Evolutionary conservation across 2,329 filamentous ascomycete species (phyloP), one percentile per base, ranked within the genome.

Genomic region (Biscogniauxia sp.): DNA sequence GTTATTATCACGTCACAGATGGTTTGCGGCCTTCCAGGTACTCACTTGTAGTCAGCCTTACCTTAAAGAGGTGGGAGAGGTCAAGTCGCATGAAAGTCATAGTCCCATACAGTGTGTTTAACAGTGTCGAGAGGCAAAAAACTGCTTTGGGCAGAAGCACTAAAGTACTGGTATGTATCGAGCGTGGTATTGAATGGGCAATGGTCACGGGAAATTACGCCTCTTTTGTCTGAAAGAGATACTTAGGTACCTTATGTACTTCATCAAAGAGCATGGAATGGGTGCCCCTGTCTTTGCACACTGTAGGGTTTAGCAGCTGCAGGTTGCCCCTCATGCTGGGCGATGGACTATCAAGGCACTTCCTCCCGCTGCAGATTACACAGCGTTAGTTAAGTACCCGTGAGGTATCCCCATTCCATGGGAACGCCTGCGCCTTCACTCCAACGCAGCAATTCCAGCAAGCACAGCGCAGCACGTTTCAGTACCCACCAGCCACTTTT

Each of bases 251-350:
- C n/a, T n/a, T n/a, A n/a, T n/a, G n/a, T n/a, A 2, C 28, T 45
- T 15, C 17, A n/a, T 45, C 7, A 45, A n/a, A 32, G 28, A 9
- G 11, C 28, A 32, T 32, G 28, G 28, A 32, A 32, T 32, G 28
- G 23, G 23, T 13, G 37, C 17, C 15, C 37, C 11, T 45, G 37
- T 17, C 11, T 45, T 2, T 2, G 5, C 37, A 45, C 37, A 45
- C 37, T 45, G 50, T 51, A 19, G 19, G 17, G 50, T 23, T 25
- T 54, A 53, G 52, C 55, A 58, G 55, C 57, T 65, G 58, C 53
- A 45, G 41, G 56, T 52, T 65, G 59, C 63, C 61, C 63, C 63
- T 60, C 61, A 32, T 53, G 23, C 37, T 26, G 11, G 13, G 26
- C 17, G 26, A 26, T 32, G 9, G 25, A 20, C 41, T 20, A n/a